Conservation (phyloP, 1,284 basidiomycete species). For the Moesziomyces aphidis region DNA sequence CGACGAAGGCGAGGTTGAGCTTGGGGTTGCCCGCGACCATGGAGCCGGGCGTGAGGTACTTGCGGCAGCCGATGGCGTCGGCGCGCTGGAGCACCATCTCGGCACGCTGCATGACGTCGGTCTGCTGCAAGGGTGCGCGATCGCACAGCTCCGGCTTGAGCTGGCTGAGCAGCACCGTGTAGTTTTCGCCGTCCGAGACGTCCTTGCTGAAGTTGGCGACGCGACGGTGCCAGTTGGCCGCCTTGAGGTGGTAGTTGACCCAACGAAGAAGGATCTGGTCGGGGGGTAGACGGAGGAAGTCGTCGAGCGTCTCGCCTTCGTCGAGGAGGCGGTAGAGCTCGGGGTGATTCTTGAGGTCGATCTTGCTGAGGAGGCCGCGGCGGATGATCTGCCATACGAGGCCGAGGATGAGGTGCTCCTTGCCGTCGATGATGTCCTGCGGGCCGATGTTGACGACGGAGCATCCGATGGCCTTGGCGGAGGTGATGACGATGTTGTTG, state of each 20-base stretch:
- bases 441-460: conserved; percentile 98
- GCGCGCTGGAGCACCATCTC: conserved; percentile 94
- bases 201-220: conserved; percentile 98
- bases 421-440: conserved; percentile 88
- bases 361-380: conserved; percentile 89
- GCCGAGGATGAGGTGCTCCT: conserved; percentile 97
- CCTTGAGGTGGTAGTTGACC: conserved; percentile 99
- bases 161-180: conserved; percentile 93
- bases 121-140: conserved; percentile 87
- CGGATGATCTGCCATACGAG: conserved; percentile 99
- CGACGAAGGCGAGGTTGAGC: conserved; percentile 97
- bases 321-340: conserved; percentile 95
- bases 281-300: conserved; percentile 90
- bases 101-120: conserved; percentile 83
- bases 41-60: conserved; percentile 92
- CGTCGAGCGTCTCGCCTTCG: conserved; percentile 95
- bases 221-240: conserved; percentile 79
- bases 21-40: conserved; percentile 96
- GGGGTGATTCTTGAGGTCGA: conserved; percentile 97
- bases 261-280: conserved; percentile 96
- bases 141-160: conserved; percentile 89
- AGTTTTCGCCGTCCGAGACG: conserved; percentile 95
- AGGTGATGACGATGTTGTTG: conserved; percentile 99
- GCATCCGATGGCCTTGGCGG: conserved; percentile 96
- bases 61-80: conserved; percentile 90